A percentile compares a stretch with the other conserved stretches of the same genome.
Evolutionary conservation across 768 basidiomycete species (phyloP).

Genomic region (Megacollybia marginata): DNA sequence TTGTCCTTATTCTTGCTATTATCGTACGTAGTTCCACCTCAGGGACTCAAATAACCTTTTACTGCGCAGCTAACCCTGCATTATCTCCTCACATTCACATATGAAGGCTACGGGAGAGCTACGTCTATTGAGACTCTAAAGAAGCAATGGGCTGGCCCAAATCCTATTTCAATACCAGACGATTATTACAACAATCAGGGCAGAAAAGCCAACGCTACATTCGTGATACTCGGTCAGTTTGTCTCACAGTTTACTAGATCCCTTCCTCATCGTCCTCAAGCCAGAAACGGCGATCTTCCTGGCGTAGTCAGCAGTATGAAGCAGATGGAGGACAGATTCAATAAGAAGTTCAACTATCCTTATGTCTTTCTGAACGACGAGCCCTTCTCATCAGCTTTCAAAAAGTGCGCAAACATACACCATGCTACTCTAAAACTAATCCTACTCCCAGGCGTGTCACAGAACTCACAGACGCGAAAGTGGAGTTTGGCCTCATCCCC

Average conservation of each 20-base stretch:
- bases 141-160: conserved; percentile 20
- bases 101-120: conserved; percentile 54
- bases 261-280: conserved; percentile 18
- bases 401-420: conserved; percentile 32
- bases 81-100: conserved; percentile 58
- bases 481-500: conserved; percentile 76
- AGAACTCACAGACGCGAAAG: conserved; percentile 52
- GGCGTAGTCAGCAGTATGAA: conserved; percentile 60
- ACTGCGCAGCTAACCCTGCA: conserved; percentile 42
- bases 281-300: conserved; percentile 52
- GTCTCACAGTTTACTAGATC: background rate
- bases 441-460: conserved; percentile 35
- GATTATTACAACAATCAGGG: conserved; percentile 45
- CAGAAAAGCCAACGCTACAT: conserved; percentile 75
- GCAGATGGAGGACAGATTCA: conserved; percentile 86
- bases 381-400: conserved; percentile 66
- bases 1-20: conserved; percentile 40
- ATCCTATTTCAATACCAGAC: conserved; percentile 49
- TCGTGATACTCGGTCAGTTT: conserved; percentile 62
- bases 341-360: conserved; percentile 77
- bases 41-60: background rate
- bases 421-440: background rate
- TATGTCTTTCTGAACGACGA: conserved; percentile 87
- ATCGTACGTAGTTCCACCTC: conserved; percentile 24
- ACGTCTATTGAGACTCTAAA: conserved; percentile 44